Conservation (phyloP, 257 asterid species). For the Solanum chilense region DNA sequence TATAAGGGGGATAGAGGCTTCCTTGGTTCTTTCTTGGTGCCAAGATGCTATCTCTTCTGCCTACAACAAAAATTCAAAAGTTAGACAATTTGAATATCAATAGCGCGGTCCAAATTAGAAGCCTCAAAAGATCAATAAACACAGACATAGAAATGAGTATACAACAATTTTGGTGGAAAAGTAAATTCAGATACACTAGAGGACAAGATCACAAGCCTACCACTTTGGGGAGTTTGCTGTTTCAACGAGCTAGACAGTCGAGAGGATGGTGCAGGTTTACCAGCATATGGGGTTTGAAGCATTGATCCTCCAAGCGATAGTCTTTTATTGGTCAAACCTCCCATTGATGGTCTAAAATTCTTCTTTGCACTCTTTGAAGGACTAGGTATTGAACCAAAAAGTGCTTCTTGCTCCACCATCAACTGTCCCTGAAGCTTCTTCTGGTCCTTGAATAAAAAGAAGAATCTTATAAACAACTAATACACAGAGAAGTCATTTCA, state of each 20-base stretch:
- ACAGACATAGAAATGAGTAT: neutral
- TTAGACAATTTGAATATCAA: neutral
- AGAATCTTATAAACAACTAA: neutral
- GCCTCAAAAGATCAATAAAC: neutral
- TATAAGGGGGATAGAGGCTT: neutral
- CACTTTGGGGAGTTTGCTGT: slow-evolving; percentile 16
- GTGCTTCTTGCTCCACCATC: slow-evolving; percentile 69
- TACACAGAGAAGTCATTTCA: neutral
- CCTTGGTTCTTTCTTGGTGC: slow-evolving; percentile 5
- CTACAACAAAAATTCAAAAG: slow-evolving; percentile 12
- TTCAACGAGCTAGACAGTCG: slow-evolving; percentile 13
- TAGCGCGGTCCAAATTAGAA: neutral
- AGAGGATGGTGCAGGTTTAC: slow-evolving; percentile 27
- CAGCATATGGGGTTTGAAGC: slow-evolving; percentile 44
- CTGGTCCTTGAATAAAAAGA: slow-evolving; percentile 41
- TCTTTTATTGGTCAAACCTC: slow-evolving; percentile 35
- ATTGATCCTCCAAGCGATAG: slow-evolving; percentile 59
- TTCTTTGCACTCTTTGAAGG: slow-evolving; percentile 58
- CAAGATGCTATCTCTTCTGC: slow-evolving; percentile 29
- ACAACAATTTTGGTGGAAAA: neutral
- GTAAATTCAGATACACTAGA: neutral
- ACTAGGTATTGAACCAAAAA: slow-evolving; percentile 73
- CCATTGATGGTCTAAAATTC: slow-evolving; percentile 35
- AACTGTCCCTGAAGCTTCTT: slow-evolving; percentile 86
- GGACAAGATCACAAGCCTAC: neutral